Evolutionary conservation across 192 early-diverging fungal species (phyloP).

Genomic region (Ambispora gerdemannii): DNA sequence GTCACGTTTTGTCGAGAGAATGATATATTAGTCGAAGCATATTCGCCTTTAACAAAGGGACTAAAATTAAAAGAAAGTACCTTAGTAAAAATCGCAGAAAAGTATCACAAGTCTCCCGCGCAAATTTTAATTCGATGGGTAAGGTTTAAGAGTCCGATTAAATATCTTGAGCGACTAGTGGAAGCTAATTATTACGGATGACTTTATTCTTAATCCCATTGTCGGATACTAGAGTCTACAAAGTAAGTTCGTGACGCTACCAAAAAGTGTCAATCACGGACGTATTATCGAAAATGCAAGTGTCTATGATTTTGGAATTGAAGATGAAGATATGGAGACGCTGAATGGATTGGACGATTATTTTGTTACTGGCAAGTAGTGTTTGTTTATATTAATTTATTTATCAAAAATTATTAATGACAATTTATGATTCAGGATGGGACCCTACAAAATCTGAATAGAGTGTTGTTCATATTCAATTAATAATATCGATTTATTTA

Average conservation of each 20-base stretch:
- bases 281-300: slow-evolving; percentile 58
- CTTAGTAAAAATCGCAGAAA: slow-evolving; percentile 46
- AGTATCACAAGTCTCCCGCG: slow-evolving; percentile 52
- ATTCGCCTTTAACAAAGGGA: slow-evolving; percentile 53
- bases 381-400: slow-evolving; percentile 1
- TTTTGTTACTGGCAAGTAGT: slow-evolving; percentile 41
- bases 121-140: slow-evolving; percentile 59
- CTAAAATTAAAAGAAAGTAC: slow-evolving; percentile 48
- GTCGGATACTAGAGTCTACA: slow-evolving; percentile 41
- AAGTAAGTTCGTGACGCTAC: slow-evolving; percentile 52
- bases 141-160: not conserved
- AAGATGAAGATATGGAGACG: slow-evolving; percentile 51
- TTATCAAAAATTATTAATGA: not conserved
- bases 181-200: too few relatives aligned
- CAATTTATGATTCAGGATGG: slow-evolving; percentile 26
- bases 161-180: not conserved
- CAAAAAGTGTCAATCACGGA: slow-evolving; percentile 51
- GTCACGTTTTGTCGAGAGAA: slow-evolving; percentile 44
- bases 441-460: slow-evolving; percentile 35
- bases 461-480: too few relatives aligned
- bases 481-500: too few relatives aligned
- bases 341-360: slow-evolving; percentile 54
- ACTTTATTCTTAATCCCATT: slow-evolving; percentile 3
- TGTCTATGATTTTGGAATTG: slow-evolving; percentile 56
- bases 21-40: slow-evolving; percentile 53